A percentile compares a stretch with the other conserved stretches of the same genome.
phyloP scores from a whole-genome alignment of 352 stramenopile species.

The Phytopythium mirpurense region DNA sequence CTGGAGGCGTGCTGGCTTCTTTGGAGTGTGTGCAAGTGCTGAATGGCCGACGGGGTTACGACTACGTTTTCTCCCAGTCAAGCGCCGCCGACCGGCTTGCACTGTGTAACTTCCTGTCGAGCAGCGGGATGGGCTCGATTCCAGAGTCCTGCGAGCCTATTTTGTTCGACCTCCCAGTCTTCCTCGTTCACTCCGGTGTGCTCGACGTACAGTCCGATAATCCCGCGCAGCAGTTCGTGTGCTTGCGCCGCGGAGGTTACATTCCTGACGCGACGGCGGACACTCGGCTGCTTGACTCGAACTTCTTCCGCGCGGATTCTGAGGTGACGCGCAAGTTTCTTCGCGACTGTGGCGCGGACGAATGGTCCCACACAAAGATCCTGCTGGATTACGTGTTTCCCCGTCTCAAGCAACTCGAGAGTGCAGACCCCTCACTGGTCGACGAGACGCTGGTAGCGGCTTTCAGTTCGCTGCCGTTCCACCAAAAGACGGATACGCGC shows the following conservation, averaged over 20 bases:
- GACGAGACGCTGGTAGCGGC: slow-evolving; percentile 45
- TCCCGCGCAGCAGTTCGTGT: slow-evolving; percentile 12
- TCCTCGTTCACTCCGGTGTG: slow-evolving; percentile 22
- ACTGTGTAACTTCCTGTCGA: slow-evolving; percentile 39
- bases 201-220: not conserved
- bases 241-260: slow-evolving; percentile 27
- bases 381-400: slow-evolving; percentile 64
- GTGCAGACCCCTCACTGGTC: slow-evolving; percentile 25
- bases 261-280: slow-evolving; percentile 40
- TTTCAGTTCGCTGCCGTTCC: slow-evolving; percentile 41
- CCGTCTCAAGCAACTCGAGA: slow-evolving; percentile 28
- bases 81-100: slow-evolving; percentile 19
- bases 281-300: slow-evolving; percentile 34
- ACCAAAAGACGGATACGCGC: slow-evolving; percentile 38
- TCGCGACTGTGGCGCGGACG: slow-evolving; percentile 37
- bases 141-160: slow-evolving; percentile 28
- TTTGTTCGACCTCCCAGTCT: slow-evolving; percentile 48
- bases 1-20: slow-evolving; percentile 34
- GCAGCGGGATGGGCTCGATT: slow-evolving; percentile 26
- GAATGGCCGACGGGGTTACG: slow-evolving; percentile 25
- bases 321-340: slow-evolving; percentile 38
- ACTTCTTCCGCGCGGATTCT: slow-evolving; percentile 39
- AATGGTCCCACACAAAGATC: slow-evolving; percentile 50
- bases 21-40: slow-evolving; percentile 28
- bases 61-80: slow-evolving; percentile 29